Evolutionary conservation across 805 yeast species (phyloP), one percentile per base, ranked within the genome.

Genomic region (Candida arabinofermentans): DNA sequence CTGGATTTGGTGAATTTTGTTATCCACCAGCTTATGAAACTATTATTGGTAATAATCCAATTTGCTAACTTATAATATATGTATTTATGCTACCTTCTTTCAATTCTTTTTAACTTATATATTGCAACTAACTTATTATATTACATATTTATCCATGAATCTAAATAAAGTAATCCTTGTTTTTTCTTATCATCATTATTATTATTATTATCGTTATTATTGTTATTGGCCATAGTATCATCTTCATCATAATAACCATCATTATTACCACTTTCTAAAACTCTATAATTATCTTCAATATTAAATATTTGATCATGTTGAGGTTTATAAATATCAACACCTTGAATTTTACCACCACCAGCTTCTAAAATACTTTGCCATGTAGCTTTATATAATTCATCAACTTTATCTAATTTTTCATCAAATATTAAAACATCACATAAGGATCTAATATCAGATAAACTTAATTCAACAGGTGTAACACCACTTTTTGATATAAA

Each of bases 371-470:
- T 81, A 56, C 90, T 81, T 51, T 83, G 88, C 80, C 91, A 82
- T 1, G 96, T 84, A 0, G 95, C 93, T 53, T 75, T 78, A 62
- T 83, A 91, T 34, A 80, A 74, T 49, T 81, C 76, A 3, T 72
- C 71, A 3, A 79, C 69, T 41, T 72, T 68, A 57, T 89, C 97
- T 38, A 93, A 59, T 60, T 82, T 85, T 54, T 89, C 96, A 55
- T 93, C 99, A 61, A 74, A 87, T 1, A 84, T 79, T 35, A 93
- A 66, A 13, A 93, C 97, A 49, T 89, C 95, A 61, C 97, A 88
- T 18, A 93, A 67, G 0, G 95, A 71, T 43, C 89, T 71, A 36
- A 93, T 81, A 59, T 93, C 95, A 27, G 75, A 70, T 17, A 77
- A 68, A 3, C 79, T 78, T 44, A 93, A 72, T 39, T 90, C 96